Conservation (phyloP, 2,329 filamentous ascomycete genomes). For the Xylaria sp. region DNA sequence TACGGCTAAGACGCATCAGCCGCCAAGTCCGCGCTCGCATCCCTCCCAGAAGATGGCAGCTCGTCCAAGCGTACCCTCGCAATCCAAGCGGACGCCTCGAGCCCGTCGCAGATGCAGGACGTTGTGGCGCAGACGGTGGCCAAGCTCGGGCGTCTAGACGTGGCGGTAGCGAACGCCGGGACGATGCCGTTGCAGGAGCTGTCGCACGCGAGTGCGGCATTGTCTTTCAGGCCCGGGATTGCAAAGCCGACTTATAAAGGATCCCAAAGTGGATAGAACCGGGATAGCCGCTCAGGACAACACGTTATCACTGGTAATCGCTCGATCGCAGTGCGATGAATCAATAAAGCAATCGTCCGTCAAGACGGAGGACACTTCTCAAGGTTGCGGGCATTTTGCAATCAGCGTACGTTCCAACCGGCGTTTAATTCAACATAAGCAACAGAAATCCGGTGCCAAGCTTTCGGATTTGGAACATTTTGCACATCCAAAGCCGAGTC, state of each 20-base stretch:
- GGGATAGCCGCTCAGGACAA: too few relatives aligned
- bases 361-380: too few relatives aligned
- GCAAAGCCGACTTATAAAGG: too few relatives aligned
- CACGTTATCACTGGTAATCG: too few relatives aligned
- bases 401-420: not conserved
- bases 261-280: too few relatives aligned
- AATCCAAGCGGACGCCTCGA: constrained; percentile 61
- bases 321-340: too few relatives aligned
- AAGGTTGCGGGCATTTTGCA: too few relatives aligned
- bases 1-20: constrained; percentile 54
- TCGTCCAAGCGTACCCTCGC: constrained; percentile 51
- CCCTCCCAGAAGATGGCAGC: constrained; percentile 42
- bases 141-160: constrained; percentile 62
- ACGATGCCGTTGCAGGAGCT: too few relatives aligned
- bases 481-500: not conserved
- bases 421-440: not conserved
- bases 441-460: not conserved
- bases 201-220: too few relatives aligned
- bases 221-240: too few relatives aligned
- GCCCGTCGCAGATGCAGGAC: constrained; percentile 50
- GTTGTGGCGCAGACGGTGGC: constrained; percentile 56
- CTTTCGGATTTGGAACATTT: constrained; percentile 2
- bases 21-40: constrained; percentile 54
- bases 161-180: constrained; percentile 63
- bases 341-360: too few relatives aligned